phyloP scores from a whole-genome alignment of 1,284 basidiomycete species.

The Puccinia triticina region DNA sequence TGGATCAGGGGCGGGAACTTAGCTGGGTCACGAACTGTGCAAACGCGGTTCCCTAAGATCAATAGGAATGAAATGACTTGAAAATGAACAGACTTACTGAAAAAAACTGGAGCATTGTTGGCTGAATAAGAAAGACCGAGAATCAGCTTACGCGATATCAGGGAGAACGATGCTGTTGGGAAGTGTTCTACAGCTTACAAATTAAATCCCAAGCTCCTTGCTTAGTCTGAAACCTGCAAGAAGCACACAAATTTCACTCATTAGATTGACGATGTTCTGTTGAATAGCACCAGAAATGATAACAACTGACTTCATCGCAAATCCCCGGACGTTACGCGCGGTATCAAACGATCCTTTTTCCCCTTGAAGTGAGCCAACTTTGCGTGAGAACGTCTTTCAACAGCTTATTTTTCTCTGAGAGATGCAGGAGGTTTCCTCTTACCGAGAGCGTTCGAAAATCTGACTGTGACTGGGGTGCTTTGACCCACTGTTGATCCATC shows the following conservation, averaged over 20 bases:
- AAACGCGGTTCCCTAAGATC: not conserved
- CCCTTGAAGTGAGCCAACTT: not conserved
- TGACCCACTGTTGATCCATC: not conserved
- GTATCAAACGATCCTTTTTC: slow-evolving; percentile 42
- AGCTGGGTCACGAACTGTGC: slow-evolving; percentile 31
- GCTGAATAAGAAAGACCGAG: slow-evolving; percentile 1
- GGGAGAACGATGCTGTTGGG: not conserved
- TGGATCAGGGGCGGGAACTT: slow-evolving; percentile 43
- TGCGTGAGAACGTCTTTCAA: not conserved
- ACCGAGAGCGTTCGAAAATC: slow-evolving; percentile 46
- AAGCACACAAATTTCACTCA: not conserved
- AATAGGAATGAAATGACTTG: not conserved
- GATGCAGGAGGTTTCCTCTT: not conserved
- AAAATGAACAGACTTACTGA: slow-evolving; percentile 5
- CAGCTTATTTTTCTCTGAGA: not conserved
- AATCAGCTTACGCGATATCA: not conserved
- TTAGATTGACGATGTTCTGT: not conserved
- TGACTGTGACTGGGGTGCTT: slow-evolving; percentile 20
- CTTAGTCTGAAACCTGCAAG: slow-evolving; percentile 23
- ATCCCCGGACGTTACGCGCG: slow-evolving; percentile 46
- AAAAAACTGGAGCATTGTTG: slow-evolving; percentile 44
- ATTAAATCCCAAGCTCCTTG: slow-evolving; percentile 42
- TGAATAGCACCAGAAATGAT: not conserved
- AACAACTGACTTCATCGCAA: slow-evolving; percentile 35
- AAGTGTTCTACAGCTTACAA: slow-evolving; percentile 7